Conservation (phyloP, 2,329 filamentous ascomycete species). For the Annulohypoxylon truncatum region DNA sequence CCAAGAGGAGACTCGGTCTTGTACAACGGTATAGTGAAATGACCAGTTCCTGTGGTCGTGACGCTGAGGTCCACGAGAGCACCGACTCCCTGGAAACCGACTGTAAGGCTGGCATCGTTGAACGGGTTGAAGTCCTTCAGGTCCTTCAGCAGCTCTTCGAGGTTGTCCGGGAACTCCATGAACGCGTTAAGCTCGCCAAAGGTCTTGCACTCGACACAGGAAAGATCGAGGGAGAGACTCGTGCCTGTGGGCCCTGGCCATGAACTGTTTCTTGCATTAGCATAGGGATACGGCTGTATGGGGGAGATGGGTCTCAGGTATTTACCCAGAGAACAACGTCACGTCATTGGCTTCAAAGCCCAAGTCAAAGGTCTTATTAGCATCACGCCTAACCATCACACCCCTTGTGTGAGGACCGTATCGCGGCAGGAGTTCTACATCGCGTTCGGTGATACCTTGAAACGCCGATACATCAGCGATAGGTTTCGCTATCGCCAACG, state of each 20-base stretch:
- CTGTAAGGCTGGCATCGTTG: constrained; percentile 40
- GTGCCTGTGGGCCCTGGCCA: constrained; percentile 20
- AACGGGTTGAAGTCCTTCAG: constrained; percentile 43
- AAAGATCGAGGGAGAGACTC: constrained; percentile 34
- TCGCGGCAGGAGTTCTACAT: constrained; percentile 28
- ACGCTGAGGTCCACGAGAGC: constrained; percentile 43
- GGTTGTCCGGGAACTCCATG: constrained; percentile 42
- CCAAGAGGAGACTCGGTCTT: constrained; percentile 42
- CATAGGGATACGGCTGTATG: background rate
- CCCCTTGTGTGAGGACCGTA: constrained; percentile 14
- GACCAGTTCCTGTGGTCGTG: constrained; percentile 26
- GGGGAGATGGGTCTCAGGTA: background rate
- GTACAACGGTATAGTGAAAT: constrained; percentile 42
- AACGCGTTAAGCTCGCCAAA: constrained; percentile 41
- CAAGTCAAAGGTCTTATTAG: constrained; percentile 39
- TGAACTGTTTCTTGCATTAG: constrained; percentile 22
- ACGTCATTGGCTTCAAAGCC: constrained; percentile 33
- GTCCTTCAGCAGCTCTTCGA: constrained; percentile 41
- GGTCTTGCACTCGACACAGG: constrained; percentile 44
- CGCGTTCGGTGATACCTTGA: constrained; percentile 11
- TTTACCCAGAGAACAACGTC: constrained; percentile 42
- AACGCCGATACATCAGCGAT: constrained; percentile 6
- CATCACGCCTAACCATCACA: constrained; percentile 37
- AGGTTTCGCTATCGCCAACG: constrained; percentile 29
- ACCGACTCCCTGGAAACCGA: constrained; percentile 46